Evolutionary conservation across 2,329 filamentous ascomycete species (phyloP).

Genomic region (Hymenoscyphus scutula): DNA sequence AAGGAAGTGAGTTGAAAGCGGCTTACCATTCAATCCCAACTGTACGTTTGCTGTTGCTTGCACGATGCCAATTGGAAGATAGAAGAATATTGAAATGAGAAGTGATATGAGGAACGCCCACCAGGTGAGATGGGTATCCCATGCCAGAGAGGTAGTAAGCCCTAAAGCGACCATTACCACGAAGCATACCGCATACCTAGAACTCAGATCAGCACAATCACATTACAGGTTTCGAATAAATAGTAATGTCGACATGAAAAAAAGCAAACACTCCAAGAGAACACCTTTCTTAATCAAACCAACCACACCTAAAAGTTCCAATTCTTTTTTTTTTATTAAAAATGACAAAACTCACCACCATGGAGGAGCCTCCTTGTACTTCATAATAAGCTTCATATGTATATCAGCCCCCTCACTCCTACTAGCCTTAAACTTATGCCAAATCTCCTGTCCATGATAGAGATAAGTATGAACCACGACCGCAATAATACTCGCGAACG

Average conservation of each 20-base stretch:
- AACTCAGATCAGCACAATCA: neutral
- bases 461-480: conserved; percentile 64
- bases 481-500: conserved; percentile 62
- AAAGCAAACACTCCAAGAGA: too few species aligned
- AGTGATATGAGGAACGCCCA: conserved; percentile 37
- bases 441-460: conserved; percentile 65
- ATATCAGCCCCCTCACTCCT: conserved; percentile 46
- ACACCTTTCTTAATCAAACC: too few species aligned
- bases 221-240: too few species aligned
- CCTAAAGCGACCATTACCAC: conserved; percentile 47
- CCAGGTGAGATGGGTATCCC: conserved; percentile 34
- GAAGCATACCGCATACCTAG: conserved; percentile 38
- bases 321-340: too few species aligned
- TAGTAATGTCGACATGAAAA: neutral
- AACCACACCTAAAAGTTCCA: too few species aligned
- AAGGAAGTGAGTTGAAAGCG: too few species aligned
- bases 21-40: conserved; percentile 43
- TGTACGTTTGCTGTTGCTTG: conserved; percentile 49
- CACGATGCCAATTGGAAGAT: conserved; percentile 40
- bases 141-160: conserved; percentile 23
- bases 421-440: conserved; percentile 38
- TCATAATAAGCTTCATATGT: conserved; percentile 54
- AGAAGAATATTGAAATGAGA: conserved; percentile 34
- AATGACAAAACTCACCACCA: conserved; percentile 51
- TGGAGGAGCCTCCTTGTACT: conserved; percentile 52